Conservation (phyloP, 176 grass and related monocot species). For the Triticum monococcum region DNA sequence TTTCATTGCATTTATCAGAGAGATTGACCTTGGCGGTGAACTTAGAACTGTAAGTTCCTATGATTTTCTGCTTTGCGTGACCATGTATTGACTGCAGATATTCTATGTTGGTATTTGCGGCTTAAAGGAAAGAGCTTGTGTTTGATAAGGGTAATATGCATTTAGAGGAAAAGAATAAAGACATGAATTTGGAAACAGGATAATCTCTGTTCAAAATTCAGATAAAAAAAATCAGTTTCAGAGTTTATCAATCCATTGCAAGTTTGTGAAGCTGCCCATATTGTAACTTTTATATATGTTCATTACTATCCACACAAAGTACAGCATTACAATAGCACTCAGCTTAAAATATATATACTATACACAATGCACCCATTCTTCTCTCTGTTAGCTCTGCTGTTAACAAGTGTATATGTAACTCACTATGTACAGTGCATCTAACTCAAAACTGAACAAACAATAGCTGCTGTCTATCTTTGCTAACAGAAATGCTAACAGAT, state of each 20-base stretch:
- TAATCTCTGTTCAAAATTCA: background rate
- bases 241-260: background rate
- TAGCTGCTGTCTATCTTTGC: no score
- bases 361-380: background rate
- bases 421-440: no score
- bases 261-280: background rate
- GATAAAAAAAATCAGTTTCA: background rate
- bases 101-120: background rate
- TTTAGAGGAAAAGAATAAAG: no score
- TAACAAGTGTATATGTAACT: no score
- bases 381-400: no score
- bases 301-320: conserved; percentile 9
- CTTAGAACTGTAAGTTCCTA: no score
- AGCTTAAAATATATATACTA: background rate
- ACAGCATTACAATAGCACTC: background rate
- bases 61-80: no score
- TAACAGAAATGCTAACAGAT: no score
- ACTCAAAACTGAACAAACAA: no score
- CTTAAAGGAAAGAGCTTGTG: background rate
- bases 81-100: background rate
- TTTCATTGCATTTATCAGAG: no score
- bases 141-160: background rate
- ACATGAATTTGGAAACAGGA: background rate
- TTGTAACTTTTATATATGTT: background rate
- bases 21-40: no score